Percentiles rank a stretch among this genome's conserved stretches.
Evolutionary conservation across 1,139 yeast genomes (phyloP).

Genomic region (Meyerozyma sp.): DNA sequence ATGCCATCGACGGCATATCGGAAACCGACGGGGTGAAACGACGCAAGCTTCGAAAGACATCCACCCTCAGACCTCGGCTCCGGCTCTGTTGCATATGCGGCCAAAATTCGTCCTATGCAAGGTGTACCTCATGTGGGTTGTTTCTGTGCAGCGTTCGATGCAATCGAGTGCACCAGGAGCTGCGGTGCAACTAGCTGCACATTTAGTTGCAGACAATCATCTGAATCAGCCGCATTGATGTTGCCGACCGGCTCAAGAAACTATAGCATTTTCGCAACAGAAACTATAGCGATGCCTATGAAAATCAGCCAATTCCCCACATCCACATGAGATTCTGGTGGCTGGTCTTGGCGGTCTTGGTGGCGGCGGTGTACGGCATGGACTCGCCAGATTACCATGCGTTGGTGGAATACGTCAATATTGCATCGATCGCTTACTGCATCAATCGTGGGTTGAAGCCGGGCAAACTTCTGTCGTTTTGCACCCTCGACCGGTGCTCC

Average conservation of each 20-base stretch:
- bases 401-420: constrained; percentile 28
- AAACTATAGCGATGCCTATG: no score
- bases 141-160: constrained; percentile 40
- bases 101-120: constrained; percentile 29
- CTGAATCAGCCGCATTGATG: no score
- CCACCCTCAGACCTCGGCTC: constrained; percentile 28
- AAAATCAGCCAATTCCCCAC: no score
- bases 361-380: not conserved
- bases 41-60: constrained; percentile 9
- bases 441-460: constrained; percentile 22
- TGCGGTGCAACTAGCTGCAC: constrained; percentile 27
- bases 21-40: constrained; percentile 11
- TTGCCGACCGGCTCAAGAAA: no score
- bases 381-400: constrained; percentile 20
- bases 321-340: not conserved
- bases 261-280: no score
- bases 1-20: constrained; percentile 20
- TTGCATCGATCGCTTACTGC: constrained; percentile 37
- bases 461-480: constrained; percentile 13
- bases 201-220: no score
- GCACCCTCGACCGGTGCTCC: constrained; percentile 8
- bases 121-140: constrained; percentile 39
- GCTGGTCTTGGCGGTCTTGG: not conserved
- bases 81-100: constrained; percentile 44
- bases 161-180: constrained; percentile 37